Percentiles rank a stretch among this genome's conserved stretches.
Conservation (phyloP, 1,284 basidiomycete species). For the Marasmius sp. region DNA sequence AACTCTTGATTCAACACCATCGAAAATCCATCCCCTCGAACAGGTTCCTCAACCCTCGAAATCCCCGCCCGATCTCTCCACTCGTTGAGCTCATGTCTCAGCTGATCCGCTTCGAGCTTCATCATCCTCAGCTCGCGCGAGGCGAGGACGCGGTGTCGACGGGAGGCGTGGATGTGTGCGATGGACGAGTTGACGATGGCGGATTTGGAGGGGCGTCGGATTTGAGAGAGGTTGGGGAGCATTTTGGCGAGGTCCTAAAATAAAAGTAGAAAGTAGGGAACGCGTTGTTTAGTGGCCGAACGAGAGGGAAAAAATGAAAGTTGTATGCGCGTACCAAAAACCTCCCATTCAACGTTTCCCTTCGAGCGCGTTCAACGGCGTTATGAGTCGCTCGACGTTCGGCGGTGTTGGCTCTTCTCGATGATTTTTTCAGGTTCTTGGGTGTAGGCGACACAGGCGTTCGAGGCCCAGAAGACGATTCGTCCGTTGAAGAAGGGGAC, state of each 20-base stretch:
- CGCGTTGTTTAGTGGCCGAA: no score
- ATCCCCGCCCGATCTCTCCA: slow-evolving; percentile 79
- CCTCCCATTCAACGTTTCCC: slow-evolving; percentile 88
- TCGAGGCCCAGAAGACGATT: slow-evolving; percentile 6
- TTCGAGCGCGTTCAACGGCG: slow-evolving; percentile 87
- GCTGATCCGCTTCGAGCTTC: slow-evolving; percentile 76
- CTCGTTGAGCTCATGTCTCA: slow-evolving; percentile 84
- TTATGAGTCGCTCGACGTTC: slow-evolving; percentile 94
- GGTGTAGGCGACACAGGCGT: slow-evolving; percentile 7
- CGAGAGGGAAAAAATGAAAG: no score
- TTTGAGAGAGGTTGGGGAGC: slow-evolving; percentile 87
- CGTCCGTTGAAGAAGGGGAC: slow-evolving; percentile 9
- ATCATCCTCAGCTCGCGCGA: slow-evolving; percentile 75
- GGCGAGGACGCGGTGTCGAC: slow-evolving; percentile 77
- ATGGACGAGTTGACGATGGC: slow-evolving; percentile 93
- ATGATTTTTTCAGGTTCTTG: slow-evolving; percentile 68
- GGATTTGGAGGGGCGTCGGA: slow-evolving; percentile 92
- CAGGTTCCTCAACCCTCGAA: slow-evolving; percentile 67
- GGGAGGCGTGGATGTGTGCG: slow-evolving; percentile 78
- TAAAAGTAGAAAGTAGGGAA: slow-evolving; percentile 8
- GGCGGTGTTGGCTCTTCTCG: slow-evolving; percentile 85
- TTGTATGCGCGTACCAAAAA: no score
- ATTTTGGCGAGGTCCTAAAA: slow-evolving; percentile 89
- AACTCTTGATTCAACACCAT: slow-evolving; percentile 70
- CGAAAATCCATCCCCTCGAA: slow-evolving; percentile 65